Conservation (phyloP, 177 flowering plant genomes). For the Vitis hybrid region DNA sequence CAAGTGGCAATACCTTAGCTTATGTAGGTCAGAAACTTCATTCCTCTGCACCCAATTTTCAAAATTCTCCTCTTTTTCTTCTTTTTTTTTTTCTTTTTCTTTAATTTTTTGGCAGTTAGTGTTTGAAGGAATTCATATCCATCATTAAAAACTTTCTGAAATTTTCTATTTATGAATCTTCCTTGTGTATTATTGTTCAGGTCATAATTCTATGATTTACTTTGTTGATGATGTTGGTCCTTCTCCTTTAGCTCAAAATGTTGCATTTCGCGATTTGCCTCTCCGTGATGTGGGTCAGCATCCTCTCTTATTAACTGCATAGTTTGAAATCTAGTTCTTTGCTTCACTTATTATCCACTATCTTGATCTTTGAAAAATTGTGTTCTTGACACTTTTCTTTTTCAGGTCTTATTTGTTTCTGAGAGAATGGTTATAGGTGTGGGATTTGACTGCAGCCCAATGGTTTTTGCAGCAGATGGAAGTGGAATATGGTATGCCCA, state of each 20-base stretch:
- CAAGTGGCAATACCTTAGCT: constrained; percentile 94
- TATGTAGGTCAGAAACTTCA: constrained; percentile 80
- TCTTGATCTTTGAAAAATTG: background rate
- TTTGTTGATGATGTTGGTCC: constrained; percentile 98
- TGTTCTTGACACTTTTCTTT: background rate
- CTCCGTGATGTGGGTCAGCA: constrained; percentile 99
- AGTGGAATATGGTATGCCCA: constrained; percentile 84
- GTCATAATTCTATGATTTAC: constrained; percentile 95
- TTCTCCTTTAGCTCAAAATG: constrained; percentile 88
- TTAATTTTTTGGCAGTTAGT: background rate
- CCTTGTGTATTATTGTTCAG: constrained; percentile 34
- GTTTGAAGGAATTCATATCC: background rate
- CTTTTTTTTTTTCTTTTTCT: background rate
- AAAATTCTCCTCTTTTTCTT: background rate
- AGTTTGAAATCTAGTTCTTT: constrained; percentile 1
- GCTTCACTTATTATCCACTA: background rate
- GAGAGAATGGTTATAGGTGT: constrained; percentile 92
- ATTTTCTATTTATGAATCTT: constrained; percentile 6
- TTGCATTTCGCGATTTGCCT: constrained; percentile 91
- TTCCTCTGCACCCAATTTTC: background rate
- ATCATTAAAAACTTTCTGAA: background rate
- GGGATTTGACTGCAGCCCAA: constrained; percentile 91
- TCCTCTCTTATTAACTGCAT: constrained; percentile 53
- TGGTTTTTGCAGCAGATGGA: constrained; percentile 91
- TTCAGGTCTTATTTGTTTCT: constrained; percentile 84